Evolutionary conservation across 208 protist genomes (phyloP), one percentile per base, ranked within the genome.

Genomic region (Herpetomonas muscarum): DNA sequence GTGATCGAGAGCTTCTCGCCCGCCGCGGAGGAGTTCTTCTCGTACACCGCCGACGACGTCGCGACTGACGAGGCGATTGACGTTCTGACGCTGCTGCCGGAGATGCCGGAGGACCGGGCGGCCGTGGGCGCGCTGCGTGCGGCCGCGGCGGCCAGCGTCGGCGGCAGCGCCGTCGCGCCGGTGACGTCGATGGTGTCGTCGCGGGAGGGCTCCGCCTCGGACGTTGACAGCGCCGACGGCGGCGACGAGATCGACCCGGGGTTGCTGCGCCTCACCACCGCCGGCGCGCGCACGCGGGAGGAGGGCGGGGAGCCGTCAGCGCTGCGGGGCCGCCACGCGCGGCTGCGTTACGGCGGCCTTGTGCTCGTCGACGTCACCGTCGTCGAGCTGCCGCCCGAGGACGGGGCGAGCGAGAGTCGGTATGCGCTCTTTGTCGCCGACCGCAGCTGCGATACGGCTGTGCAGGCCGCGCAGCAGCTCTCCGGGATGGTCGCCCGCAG

Each of bases 1-100:
- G 61, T 32, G 1, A 37, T 82, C 22, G 9, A 15, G 10, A 30
- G 65, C 17, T 68, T 77, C 36, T 59, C 76, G 25, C 3, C 49
- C 22, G 55, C 66, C 29, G 74, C 62, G 1, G 54, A 63, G 24
- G 30, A 19, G 17, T 56, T 58, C n/a, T 80, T 76, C 29, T 47
- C 48, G 13, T 76, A 74, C 52, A 55, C 45, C 10, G 29, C 73
- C 25, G 26, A 37, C 17, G 67, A 78, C 29, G 32, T 76, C 9
- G 7, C 75, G 2, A 15, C 34, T 17, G 34, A 39, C 34, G 34
- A 39, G 10, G 67, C 48, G 2, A 9, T 61, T 19, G 76, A 74
- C 54, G 49, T 81, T 17, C 75, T 60, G 17, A 75, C 59, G 44
- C 52, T 81, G 37, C 55, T 79, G 61, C 60, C 64, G 10, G 53